phyloP scores from a whole-genome alignment of 1,284 basidiomycete genomes.

The Pterula multifida region DNA sequence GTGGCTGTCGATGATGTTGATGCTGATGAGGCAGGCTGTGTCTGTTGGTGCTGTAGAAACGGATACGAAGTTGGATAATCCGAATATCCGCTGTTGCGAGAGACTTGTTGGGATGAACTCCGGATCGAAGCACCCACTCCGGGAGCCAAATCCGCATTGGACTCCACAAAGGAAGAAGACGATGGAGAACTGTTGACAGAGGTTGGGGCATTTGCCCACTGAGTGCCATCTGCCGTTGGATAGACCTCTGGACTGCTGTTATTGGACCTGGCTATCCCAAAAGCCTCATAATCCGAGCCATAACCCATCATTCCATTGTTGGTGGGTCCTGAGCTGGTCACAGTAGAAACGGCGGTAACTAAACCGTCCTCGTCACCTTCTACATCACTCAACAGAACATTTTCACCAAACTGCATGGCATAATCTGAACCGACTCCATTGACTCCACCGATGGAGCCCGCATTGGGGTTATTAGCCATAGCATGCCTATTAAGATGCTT shows the following conservation, averaged over 20 bases:
- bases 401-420: constrained; percentile 8
- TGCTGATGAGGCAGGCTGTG: not conserved
- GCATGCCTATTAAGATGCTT: constrained; percentile 81
- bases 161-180: not conserved
- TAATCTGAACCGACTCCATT: constrained; percentile 21
- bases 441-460: constrained; percentile 76
- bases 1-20: not conserved
- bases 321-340: not conserved
- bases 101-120: not conserved
- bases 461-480: constrained; percentile 56
- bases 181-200: not conserved
- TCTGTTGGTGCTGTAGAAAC: not conserved
- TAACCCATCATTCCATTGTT: not conserved
- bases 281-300: not conserved
- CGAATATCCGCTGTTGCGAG: not conserved
- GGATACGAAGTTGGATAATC: not conserved
- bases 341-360: not conserved
- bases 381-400: not conserved
- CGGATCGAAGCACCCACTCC: not conserved
- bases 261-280: not conserved
- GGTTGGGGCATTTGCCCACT: not conserved
- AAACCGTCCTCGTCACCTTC: constrained; percentile 1
- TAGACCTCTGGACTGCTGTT: not conserved
- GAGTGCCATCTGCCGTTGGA: not conserved
- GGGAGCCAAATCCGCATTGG: not conserved